Base-by-base conservation (phyloP, 2,329 filamentous ascomycete species). In the Nothopassalora personata region DNA sequence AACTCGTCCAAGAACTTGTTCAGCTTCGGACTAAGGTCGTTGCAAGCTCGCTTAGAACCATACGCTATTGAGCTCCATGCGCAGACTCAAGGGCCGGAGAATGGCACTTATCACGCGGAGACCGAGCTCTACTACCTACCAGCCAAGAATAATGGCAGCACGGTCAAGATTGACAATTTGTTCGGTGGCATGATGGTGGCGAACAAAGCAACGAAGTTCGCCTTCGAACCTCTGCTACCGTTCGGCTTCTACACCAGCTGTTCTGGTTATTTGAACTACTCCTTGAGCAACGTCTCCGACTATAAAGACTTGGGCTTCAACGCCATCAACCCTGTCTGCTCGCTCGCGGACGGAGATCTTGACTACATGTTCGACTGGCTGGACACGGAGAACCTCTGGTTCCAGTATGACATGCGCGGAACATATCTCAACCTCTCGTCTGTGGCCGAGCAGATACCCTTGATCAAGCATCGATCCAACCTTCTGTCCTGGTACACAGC, bases 401-500 rank as follows among this genome's bases (percentile, higher is more conserved):
- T 76, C 66, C 76, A 81, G 69, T 81, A 77, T 64, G 76, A 80
- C 62, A 75, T 78, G 73, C 71, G 75, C 7, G 70, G 70, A 65
- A 74, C 72, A 1, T 78, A 76, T 59, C 63, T 73, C 53, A 78
- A 79, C 57, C 61, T 71, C 3, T 71, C 69, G 13, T 67, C 66
- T 2, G 72, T 80, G 3, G 62, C 65, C 5, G 66, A 70, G 72
- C 75, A 77, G 54, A 69, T 78, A 30, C 65, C 73, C 0, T 65
- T 59, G 7, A 62, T 77, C 5, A 71, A 73, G 54, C 61, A 66
- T 28, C 72, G 72, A 27, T 70, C 69, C 4, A 69, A 65, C 5
- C 68, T 81, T 9, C 69, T 81, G 2, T 71, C 77, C 10, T 81
- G 78, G 75, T 80, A 80, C 63, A 79, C 78, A 1, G 77, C 73